Evolutionary conservation across 306 rosid genomes (phyloP).

Genomic region (Datisca glomerata): DNA sequence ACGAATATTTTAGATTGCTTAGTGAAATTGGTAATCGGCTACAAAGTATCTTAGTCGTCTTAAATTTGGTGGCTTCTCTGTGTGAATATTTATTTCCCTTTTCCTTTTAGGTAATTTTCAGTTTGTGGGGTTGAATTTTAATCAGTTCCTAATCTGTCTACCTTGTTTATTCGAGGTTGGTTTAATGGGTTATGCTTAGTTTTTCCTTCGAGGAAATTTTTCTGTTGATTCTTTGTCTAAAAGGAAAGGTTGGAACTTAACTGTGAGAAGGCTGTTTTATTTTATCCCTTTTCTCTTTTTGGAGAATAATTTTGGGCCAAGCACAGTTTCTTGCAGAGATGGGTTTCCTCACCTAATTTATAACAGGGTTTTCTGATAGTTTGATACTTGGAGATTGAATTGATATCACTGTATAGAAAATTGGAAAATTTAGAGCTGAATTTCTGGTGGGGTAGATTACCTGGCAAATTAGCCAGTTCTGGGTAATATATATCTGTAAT

Average conservation of each 20-base stretch:
- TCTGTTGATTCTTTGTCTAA: too few relatives aligned
- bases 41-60: too few relatives aligned
- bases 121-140: constrained; percentile 4
- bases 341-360: too few relatives aligned
- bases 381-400: background rate
- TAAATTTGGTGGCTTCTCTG: too few relatives aligned
- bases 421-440: background rate
- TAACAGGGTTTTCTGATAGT: too few relatives aligned
- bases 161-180: too few relatives aligned
- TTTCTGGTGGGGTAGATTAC: background rate
- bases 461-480: background rate
- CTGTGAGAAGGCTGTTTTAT: background rate
- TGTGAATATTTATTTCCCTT: too few relatives aligned
- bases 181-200: constrained; percentile 1
- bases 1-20: too few relatives aligned
- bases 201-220: constrained; percentile 3
- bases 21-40: too few relatives aligned
- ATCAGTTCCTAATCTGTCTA: too few relatives aligned
- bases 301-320: constrained; percentile 1
- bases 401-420: background rate
- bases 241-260: background rate
- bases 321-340: too few relatives aligned
- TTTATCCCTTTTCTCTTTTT: constrained; percentile 2
- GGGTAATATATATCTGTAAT: constrained; percentile 2
- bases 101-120: background rate